Evolutionary conservation across 306 rosid genomes (phyloP).

Genomic region (Quercus cerris): DNA sequence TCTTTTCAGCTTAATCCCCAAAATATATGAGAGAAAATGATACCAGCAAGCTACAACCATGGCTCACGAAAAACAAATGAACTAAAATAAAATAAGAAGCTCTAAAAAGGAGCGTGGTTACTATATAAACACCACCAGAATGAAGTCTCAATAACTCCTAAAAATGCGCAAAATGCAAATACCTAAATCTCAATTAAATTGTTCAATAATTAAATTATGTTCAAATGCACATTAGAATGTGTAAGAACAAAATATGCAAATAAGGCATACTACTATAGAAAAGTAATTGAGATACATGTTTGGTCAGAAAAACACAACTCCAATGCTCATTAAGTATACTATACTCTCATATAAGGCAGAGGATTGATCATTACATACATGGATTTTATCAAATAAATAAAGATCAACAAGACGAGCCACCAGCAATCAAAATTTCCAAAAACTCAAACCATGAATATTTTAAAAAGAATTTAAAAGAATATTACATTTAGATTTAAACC

Average conservation of each 20-base stretch:
- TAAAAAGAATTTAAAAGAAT: neutral
- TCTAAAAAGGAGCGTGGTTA: neutral
- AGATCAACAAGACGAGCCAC: neutral
- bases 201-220: neutral
- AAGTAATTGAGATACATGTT: neutral
- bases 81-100: neutral
- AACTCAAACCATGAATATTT: neutral
- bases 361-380: neutral
- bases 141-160: neutral
- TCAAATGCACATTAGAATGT: neutral
- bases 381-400: neutral
- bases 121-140: neutral
- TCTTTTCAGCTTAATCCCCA: neutral
- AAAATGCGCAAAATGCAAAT: neutral
- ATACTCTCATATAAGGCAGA: neutral
- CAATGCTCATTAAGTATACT: neutral
- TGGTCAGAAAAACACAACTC: neutral
- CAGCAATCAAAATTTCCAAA: neutral
- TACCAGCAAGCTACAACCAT: neutral
- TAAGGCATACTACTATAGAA: neutral
- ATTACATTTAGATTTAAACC: neutral
- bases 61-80: neutral
- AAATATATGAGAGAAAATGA: slow-evolving; percentile 7
- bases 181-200: neutral
- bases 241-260: neutral